Base-by-base conservation (phyloP, 768 basidiomycete species). In the Termitomyces sp. region DNA sequence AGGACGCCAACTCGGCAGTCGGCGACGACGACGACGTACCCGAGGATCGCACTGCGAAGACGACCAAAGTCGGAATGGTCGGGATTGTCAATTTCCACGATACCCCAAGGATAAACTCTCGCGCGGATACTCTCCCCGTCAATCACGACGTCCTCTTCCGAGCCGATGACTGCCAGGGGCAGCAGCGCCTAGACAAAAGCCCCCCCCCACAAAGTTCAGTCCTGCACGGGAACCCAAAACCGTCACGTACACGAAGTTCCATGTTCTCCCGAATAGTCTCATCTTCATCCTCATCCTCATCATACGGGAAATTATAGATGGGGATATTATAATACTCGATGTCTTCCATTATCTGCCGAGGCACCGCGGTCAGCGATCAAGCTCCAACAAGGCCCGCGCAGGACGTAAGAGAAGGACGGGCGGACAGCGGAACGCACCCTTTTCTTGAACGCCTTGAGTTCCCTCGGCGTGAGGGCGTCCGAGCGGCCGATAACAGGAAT, bases 241-340 rank as follows among this genome's bases (percentile, higher is more conserved):
- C 29, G 37, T 36, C 13, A 55, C 83, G 58, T 61, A 87, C 87
- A 42, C 92, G 78, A n/a, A 95, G 79, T 72, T 94, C 92, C 71
- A 84, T 85, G 71, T 94, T 94, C 71, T 94, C 92, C 59, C 83
- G 80, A 60, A 96, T 90, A 5, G 92, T 94, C 47, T 94, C 92
- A 67, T 93, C 90, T 65, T 95, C 93, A 64, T 96, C 93, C 72
- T 96, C 93, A 66, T 96, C 93, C 4, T 88, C 82, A 64, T 94
- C 92, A 70, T 93, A 95, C 0, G 92, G 92, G 82, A 95, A 95
- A 78, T 94, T 94, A 77, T 94, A 94, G 48, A 94, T 85, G 1
- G 92, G 91, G 63, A 95, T 94, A 57, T 85, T 82, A 72, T 92
- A 92, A 76, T 92, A 78, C 65, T 90, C 87, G 63, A 96, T 94